Percentiles rank a stretch among this genome's conserved stretches.
Conservation (phyloP, 2,329 filamentous ascomycete genomes). For the Diaporthe citrichinensis region DNA sequence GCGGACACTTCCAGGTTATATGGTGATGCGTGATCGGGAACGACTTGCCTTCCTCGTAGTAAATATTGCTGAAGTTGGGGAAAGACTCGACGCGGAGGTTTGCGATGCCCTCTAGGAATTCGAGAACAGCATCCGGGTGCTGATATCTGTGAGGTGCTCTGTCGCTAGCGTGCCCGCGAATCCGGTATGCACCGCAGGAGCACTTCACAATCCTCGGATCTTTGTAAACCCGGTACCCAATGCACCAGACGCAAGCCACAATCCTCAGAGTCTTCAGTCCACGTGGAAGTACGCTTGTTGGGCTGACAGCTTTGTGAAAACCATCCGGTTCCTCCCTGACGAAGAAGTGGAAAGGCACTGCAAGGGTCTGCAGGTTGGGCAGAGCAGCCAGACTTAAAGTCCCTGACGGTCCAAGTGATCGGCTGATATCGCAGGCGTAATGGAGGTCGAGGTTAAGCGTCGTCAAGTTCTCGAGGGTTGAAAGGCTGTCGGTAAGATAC, state of each 20-base stretch:
- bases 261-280: background rate
- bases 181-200: no score
- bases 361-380: background rate
- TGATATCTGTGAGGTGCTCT: background rate
- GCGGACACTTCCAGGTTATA: no score
- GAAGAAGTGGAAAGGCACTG: background rate
- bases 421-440: background rate
- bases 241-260: background rate
- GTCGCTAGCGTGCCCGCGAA: no score
- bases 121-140: background rate
- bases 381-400: background rate
- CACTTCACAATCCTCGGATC: no score
- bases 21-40: background rate
- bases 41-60: background rate
- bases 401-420: background rate
- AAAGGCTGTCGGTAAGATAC: background rate
- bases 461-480: background rate
- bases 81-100: background rate
- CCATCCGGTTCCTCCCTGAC: background rate
- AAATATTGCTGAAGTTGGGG: background rate
- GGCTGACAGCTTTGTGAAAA: background rate
- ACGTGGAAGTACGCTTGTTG: background rate
- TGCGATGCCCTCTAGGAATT: background rate
- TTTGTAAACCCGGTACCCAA: no score
- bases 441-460: background rate